A percentile compares a stretch with the other conserved stretches of the same genome.
Conservation (phyloP, 2,329 filamentous ascomycete genomes). For the Diaporthe velutina region DNA sequence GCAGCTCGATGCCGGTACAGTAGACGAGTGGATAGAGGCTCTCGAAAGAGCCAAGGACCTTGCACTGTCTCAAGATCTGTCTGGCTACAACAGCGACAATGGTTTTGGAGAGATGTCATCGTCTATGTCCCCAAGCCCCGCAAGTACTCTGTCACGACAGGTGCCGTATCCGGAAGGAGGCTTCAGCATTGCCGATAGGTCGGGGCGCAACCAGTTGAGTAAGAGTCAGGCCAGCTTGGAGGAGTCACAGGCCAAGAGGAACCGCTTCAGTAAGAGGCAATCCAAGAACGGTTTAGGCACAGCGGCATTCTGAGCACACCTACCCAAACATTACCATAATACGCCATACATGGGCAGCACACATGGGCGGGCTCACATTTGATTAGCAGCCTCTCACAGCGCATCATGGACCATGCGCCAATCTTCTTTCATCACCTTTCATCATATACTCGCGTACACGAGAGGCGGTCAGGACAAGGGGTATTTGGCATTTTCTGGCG, state of each 20-base stretch:
- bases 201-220: constrained; percentile 68
- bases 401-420: constrained; percentile 13
- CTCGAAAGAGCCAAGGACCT: constrained; percentile 89
- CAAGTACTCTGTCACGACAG: constrained; percentile 76
- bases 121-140: constrained; percentile 77
- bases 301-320: constrained; percentile 76
- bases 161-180: constrained; percentile 64
- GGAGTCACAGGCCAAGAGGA: constrained; percentile 63
- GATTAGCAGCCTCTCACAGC: neutral
- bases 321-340: constrained; percentile 6
- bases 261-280: constrained; percentile 88
- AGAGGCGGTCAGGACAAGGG: constrained; percentile 21
- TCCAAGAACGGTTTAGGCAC: constrained; percentile 90
- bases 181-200: constrained; percentile 63
- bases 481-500: constrained; percentile 40
- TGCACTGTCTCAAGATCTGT: constrained; percentile 79
- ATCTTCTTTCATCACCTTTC: constrained; percentile 19
- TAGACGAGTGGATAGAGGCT: constrained; percentile 92
- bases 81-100: constrained; percentile 74
- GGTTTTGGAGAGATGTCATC: constrained; percentile 78
- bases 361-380: constrained; percentile 20
- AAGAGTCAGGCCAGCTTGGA: constrained; percentile 71
- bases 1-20: constrained; percentile 73
- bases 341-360: constrained; percentile 16
- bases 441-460: constrained; percentile 16